Evolutionary conservation across 352 stramenopile species (phyloP).

Genomic region (Pythium periplocum): DNA sequence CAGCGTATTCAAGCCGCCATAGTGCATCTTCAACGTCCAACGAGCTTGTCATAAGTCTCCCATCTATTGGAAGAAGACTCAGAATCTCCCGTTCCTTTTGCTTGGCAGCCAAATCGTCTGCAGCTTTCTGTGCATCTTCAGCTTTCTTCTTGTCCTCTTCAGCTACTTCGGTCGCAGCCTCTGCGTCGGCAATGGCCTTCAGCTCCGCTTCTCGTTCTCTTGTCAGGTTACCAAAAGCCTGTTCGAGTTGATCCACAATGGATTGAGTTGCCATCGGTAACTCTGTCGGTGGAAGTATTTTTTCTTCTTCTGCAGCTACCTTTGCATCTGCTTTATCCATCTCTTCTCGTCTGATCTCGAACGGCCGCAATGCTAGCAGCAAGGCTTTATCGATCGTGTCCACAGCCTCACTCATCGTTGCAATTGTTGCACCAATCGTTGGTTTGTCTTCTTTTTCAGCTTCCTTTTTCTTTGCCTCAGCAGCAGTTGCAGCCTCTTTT

Average conservation of each 20-base stretch:
- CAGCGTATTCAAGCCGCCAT: constrained; percentile 28
- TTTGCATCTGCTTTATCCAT: constrained; percentile 21
- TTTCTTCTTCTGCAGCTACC: constrained; percentile 19
- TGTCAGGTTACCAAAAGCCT: constrained; percentile 32
- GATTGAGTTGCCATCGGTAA: constrained; percentile 26
- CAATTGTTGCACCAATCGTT: constrained; percentile 8
- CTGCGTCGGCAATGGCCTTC: constrained; percentile 23
- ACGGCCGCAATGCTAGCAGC: constrained; percentile 42
- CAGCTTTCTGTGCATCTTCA: constrained; percentile 30
- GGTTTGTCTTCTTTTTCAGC: constrained; percentile 10
- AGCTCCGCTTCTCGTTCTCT: constrained; percentile 28
- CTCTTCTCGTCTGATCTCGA: constrained; percentile 31
- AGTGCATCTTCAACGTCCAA: constrained; percentile 42
- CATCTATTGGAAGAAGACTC: constrained; percentile 34
- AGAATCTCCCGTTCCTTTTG: constrained; percentile 38
- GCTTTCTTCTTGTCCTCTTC: constrained; percentile 40
- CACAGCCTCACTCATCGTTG: constrained; percentile 7
- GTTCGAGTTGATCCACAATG: constrained; percentile 41
- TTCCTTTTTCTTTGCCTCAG: constrained; percentile 7
- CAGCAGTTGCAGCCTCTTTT: not conserved
- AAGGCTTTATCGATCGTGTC: constrained; percentile 37
- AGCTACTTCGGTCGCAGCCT: constrained; percentile 20
- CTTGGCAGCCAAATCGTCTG: constrained; percentile 23
- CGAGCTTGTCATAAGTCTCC: constrained; percentile 35
- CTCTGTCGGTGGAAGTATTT: no score